phyloP scores from a whole-genome alignment of 257 asterid species.

The Euphrasia confusa region DNA sequence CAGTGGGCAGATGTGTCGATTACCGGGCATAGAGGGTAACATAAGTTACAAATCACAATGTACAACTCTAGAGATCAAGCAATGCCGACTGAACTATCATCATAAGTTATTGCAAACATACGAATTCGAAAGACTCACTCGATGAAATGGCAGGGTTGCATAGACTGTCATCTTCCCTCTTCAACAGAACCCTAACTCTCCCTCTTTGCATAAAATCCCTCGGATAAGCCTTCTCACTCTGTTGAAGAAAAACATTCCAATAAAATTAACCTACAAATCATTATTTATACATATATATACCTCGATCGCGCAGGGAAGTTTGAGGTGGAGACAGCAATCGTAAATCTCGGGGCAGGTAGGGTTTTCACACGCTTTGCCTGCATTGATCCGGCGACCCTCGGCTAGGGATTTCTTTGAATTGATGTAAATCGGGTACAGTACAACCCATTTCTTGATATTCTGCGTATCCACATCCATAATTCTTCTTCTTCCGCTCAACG shows the following conservation, averaged over 20 bases:
- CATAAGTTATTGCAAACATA: background rate
- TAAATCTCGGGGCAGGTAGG: constrained; percentile 77
- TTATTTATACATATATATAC: constrained; percentile 22
- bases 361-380: constrained; percentile 80
- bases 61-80: no score
- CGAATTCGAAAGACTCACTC: background rate
- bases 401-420: constrained; percentile 87
- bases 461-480: constrained; percentile 69
- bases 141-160: constrained; percentile 71
- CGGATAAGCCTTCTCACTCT: constrained; percentile 94
- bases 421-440: constrained; percentile 78
- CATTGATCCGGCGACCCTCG: constrained; percentile 85
- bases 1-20: no score
- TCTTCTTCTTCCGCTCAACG: background rate
- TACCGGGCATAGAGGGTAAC: no score
- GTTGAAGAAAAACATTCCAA: constrained; percentile 8
- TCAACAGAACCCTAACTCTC: constrained; percentile 83
- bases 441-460: constrained; percentile 77
- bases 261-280: constrained; percentile 2
- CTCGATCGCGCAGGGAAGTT: constrained; percentile 86
- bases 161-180: constrained; percentile 73
- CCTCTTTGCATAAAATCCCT: constrained; percentile 98
- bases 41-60: no score
- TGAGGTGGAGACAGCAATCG: constrained; percentile 80
- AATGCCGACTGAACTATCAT: no score